Conservation (phyloP, 352 stramenopile species). For the Pythium rishiriense region DNA sequence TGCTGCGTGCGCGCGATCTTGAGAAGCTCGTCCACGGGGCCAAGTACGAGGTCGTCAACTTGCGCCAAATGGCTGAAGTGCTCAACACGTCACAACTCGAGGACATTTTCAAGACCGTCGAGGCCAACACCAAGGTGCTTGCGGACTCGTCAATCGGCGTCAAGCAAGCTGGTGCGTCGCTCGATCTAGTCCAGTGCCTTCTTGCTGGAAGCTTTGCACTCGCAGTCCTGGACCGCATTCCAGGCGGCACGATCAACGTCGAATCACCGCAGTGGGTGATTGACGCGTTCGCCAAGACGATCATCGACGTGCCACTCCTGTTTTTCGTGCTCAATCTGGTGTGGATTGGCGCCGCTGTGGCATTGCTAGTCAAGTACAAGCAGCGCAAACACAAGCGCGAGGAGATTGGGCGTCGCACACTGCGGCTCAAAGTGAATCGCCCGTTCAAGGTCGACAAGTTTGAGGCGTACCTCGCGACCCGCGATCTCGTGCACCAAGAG, state of each 20-base stretch:
- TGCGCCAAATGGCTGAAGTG: conserved; percentile 89
- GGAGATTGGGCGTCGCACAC: conserved; percentile 79
- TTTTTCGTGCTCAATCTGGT: conserved; percentile 91
- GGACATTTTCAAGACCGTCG: conserved; percentile 87
- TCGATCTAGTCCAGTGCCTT: conserved; percentile 90
- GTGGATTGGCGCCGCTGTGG: conserved; percentile 76
- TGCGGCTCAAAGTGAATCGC: conserved; percentile 78
- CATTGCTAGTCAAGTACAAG: conserved; percentile 62
- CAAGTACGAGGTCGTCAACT: conserved; percentile 90
- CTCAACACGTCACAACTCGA: conserved; percentile 89
- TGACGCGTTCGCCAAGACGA: conserved; percentile 35
- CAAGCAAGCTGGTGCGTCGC: conserved; percentile 57
- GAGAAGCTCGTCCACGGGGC: conserved; percentile 92
- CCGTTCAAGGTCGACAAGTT: conserved; percentile 45
- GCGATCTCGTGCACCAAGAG: conserved; percentile 49
- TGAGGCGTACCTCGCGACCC: conserved; percentile 41
- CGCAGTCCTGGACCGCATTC: conserved; percentile 91
- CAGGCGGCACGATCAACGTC: conserved; percentile 87
- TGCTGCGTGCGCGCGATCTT: conserved; percentile 87
- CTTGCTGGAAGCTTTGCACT: conserved; percentile 92
- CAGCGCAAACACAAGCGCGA: conserved; percentile 49
- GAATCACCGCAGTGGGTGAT: conserved; percentile 83
- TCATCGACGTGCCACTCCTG: conserved; percentile 57
- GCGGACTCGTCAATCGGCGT: conserved; percentile 76
- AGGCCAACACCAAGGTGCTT: conserved; percentile 87